Evolutionary conservation across 2,329 filamentous ascomycete species (phyloP).

Genomic region (Hymenoscyphus fraxineus): DNA sequence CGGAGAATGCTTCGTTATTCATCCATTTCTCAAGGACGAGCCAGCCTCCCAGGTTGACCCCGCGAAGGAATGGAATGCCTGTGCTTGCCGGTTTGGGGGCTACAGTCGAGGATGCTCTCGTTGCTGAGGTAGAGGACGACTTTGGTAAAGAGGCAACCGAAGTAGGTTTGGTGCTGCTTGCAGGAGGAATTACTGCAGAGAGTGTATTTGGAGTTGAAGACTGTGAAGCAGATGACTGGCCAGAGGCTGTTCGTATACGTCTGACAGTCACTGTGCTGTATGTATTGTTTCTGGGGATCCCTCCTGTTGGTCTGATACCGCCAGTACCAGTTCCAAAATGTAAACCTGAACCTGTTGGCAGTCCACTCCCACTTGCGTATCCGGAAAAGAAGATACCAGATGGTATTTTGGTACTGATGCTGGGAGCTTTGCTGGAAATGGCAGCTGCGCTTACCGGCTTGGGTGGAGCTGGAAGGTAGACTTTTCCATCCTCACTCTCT

Average conservation of each 20-base stretch:
- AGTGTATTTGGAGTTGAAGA: not conserved
- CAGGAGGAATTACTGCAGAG: not conserved
- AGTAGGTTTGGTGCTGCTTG: slow-evolving; percentile 1
- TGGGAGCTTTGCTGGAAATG: slow-evolving; percentile 15
- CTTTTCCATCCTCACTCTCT: not conserved
- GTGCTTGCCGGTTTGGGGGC: slow-evolving; percentile 2
- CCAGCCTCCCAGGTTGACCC: slow-evolving; percentile 38
- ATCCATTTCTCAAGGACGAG: slow-evolving; percentile 42
- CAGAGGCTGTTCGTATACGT: not conserved
- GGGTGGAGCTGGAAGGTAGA: not conserved
- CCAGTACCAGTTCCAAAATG: slow-evolving; percentile 14
- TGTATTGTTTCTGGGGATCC: not conserved
- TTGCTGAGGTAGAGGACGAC: not conserved
- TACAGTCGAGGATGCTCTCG: not conserved
- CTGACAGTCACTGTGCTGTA: not conserved
- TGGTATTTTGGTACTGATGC: slow-evolving; percentile 9
- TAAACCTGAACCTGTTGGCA: not conserved
- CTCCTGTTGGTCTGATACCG: slow-evolving; percentile 15
- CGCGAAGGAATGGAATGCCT: slow-evolving; percentile 34
- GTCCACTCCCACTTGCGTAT: slow-evolving; percentile 8
- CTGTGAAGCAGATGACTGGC: not conserved
- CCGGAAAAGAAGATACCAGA: slow-evolving; percentile 17
- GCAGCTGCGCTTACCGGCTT: not conserved
- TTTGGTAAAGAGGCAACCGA: not conserved
- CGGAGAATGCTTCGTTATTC: slow-evolving; percentile 35